Evolutionary conservation across 306 rosid genomes (phyloP), one percentile per base, ranked within the genome.

Genomic region (Styphnolobium japonicum): DNA sequence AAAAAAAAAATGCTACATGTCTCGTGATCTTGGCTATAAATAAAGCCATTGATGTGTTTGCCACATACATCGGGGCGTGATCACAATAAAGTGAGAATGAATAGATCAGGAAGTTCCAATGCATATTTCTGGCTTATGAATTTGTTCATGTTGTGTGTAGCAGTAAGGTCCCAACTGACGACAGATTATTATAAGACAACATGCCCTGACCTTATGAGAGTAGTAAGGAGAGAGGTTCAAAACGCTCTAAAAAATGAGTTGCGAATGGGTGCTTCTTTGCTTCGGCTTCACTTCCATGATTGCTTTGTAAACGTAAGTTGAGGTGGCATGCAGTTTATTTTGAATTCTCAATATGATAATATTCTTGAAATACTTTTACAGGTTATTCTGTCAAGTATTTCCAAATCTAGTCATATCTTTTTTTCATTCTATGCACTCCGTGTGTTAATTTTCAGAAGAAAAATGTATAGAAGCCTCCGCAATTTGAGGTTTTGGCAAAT

Each of bases 231-330:
- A 61, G 92, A 81, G 77, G 87, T 90, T 39, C 43, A 2, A 23
- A 85, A 62, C 12, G 96, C 96, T 18, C 9, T 92, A 36, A 78
- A 66, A 76, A 58, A 10, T 7, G 96, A 92, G 71, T 87, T 55
- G 84, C 69, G 97, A 65, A 90, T 90, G 88, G 96, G 89, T 8
- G 96, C 92, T 67, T 92, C 97, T 2, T 79, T 90, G 80, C 80
- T 88, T 68, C 89, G 95, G 6, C 90, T 90, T 67, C 95, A 90
- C 63, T 88, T 90, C 76, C 97, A 92, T 53, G 96, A 92, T 81
- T 92, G 97, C 89, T 92, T 90, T 78, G 96, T 92, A 34, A 89
- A 87, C 21, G 97, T 92, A 67, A 85, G 89, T 78, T 48, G 19
- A 51, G 23, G 14, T 46, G 39, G 1, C n/a, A n/a, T n/a, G n/a